Evolutionary conservation across 768 basidiomycete species (phyloP).

Genomic region (Leucosporidium yakuticum): DNA sequence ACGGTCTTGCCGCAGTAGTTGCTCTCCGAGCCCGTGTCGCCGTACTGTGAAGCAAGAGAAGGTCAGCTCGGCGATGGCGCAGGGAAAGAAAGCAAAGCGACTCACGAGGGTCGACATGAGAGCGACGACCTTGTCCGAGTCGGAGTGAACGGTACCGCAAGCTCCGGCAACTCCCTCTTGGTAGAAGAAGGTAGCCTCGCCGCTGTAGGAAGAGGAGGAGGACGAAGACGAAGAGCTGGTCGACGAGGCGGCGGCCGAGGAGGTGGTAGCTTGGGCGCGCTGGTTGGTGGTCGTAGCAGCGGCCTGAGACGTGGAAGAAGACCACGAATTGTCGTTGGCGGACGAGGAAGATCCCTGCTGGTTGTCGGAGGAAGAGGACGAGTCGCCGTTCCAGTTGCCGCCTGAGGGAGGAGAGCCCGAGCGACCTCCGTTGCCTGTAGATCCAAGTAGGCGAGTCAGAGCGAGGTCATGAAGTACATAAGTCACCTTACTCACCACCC

Average conservation of each 20-base stretch:
- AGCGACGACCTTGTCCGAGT: slow-evolving; percentile 43
- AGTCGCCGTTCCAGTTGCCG: too few relatives aligned
- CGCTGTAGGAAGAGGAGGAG: slow-evolving; percentile 27
- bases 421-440: neutral
- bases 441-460: too few relatives aligned
- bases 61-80: neutral
- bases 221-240: slow-evolving; percentile 22
- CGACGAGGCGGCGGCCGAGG: slow-evolving; percentile 25
- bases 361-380: too few relatives aligned
- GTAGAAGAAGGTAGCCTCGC: slow-evolving; percentile 55
- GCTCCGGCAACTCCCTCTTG: slow-evolving; percentile 69
- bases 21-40: slow-evolving; percentile 48
- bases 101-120: slow-evolving; percentile 51
- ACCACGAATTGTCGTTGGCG: neutral
- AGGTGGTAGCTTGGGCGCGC: slow-evolving; percentile 7
- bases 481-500: neutral
- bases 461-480: too few relatives aligned
- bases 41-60: neutral
- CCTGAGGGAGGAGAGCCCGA: neutral
- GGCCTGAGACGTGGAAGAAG: neutral
- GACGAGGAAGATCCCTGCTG: too few relatives aligned
- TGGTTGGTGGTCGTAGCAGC: neutral
- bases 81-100: neutral
- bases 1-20: slow-evolving; percentile 62
- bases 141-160: slow-evolving; percentile 57